phyloP scores from a whole-genome alignment of 2,329 filamentous ascomycete species.

The Trichoderma sp. region DNA sequence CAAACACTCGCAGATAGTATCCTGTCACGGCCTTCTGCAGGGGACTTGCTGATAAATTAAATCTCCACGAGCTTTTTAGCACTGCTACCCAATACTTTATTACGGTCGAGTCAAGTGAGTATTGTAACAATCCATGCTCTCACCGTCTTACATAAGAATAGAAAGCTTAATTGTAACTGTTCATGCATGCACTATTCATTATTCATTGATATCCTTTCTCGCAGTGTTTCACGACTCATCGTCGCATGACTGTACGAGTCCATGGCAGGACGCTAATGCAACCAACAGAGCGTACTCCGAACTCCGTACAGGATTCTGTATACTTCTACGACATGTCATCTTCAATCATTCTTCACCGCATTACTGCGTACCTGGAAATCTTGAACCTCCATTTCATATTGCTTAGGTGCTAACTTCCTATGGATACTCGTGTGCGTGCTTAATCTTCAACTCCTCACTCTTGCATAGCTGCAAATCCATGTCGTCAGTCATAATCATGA shows the following conservation, averaged over 20 bases:
- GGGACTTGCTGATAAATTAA: not conserved
- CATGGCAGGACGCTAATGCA: too few species aligned
- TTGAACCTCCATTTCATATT: not conserved
- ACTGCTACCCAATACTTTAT: not conserved
- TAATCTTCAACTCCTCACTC: not conserved
- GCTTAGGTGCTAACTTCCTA: conserved; percentile 2
- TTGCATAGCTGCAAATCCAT: not conserved
- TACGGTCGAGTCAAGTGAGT: not conserved
- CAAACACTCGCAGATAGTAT: not conserved
- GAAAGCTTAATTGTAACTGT: not conserved
- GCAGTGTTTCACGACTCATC: not conserved
- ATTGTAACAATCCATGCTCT: not conserved
- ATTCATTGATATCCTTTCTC: not conserved
- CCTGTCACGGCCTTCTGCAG: not conserved
- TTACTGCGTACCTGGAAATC: not conserved
- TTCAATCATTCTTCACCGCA: not conserved
- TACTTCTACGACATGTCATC: not conserved
- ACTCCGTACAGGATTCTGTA: too few species aligned
- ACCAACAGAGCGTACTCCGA: too few species aligned
- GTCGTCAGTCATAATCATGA: not conserved
- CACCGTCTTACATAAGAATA: not conserved
- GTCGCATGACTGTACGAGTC: not conserved
- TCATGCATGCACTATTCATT: not conserved
- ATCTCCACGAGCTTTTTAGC: not conserved
- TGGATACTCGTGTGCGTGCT: not conserved